Conservation (phyloP, 441 rosid genomes). For the Pelargonium fulgidum region DNA sequence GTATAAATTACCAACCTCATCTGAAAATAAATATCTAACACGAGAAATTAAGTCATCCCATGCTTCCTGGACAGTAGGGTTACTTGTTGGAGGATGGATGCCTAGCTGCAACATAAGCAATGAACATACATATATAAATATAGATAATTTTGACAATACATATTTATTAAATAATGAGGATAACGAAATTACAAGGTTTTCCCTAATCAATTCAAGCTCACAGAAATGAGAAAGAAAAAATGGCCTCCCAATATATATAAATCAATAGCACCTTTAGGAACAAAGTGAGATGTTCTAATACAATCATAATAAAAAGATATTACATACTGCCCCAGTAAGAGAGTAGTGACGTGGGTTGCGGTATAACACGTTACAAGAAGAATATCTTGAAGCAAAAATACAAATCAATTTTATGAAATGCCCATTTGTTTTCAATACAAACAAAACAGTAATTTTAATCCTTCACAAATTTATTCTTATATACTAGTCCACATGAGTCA, state of each 20-base stretch:
- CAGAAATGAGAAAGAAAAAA: background rate
- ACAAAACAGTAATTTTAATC: background rate
- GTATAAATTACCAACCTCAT: constrained; percentile 54
- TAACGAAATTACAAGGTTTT: background rate
- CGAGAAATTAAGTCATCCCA: constrained; percentile 53
- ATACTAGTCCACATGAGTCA: background rate
- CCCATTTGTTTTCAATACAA: background rate
- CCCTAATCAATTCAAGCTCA: background rate
- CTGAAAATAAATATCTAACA: constrained; percentile 51
- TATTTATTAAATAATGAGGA: background rate
- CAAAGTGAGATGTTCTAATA: constrained; percentile 5
- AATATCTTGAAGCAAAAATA: background rate
- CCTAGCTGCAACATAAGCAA: constrained; percentile 56
- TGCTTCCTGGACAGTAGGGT: constrained; percentile 54
- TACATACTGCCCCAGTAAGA: background rate
- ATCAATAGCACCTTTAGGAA: background rate
- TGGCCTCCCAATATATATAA: background rate
- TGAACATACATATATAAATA: constrained; percentile 7
- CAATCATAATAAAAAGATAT: constrained; percentile 3
- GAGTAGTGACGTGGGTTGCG: background rate
- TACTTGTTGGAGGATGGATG: constrained; percentile 36
- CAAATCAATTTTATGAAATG: background rate
- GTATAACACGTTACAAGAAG: background rate
- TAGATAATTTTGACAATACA: background rate
- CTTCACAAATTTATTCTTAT: background rate